Evolutionary conservation across 495 filamentous ascomycete species (phyloP), one percentile per base, ranked within the genome.

Genomic region (Neurospora sp.): DNA sequence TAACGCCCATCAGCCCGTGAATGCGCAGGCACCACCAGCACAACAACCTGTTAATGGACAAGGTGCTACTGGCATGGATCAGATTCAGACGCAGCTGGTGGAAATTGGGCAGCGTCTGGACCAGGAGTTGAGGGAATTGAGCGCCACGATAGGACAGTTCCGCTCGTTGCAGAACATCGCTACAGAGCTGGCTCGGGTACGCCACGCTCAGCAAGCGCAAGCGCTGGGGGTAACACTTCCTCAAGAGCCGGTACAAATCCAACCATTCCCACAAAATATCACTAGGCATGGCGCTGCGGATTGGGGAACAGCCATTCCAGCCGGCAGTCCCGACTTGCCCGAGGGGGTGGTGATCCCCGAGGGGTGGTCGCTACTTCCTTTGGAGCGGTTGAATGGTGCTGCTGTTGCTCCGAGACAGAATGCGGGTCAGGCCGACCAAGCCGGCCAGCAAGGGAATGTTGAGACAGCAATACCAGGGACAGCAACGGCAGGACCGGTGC

Each of bases 311-410:
- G 80, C 88, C 9, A 85, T 94, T 71, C 84, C 86, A 31, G 81
- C 91, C 16, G 91, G 90, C 22, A 90, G 92, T 77, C 78, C 88
- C 31, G 88, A 91, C 53, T 82, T 95, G 22, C 93, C 93, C 4
- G 87, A 89, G 46, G 92, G 93, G 10, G 83, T 95, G 16, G 87
- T 81, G 14, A 87, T 96, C 39, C 93, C 93, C 3, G 83, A 86
- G 48, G 93, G 93, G 8, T 96, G 93, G 93, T 90, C 88, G 31
- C 78, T 96, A 38, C 81, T 91, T 40, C 91, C 91, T 70, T 84
- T 94, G 12, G 86, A 91, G 46, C 84, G 90, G 18, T 71, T 88
- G 20, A 84, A 87, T n/a, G 81, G 81, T 14, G 80, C 6, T 35
- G 53, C 27, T 65, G 53, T 65, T 0, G 14, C 53, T 35, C 53